phyloP scores from a whole-genome alignment of 495 filamentous ascomycete species.

The Bacidia rubella region DNA sequence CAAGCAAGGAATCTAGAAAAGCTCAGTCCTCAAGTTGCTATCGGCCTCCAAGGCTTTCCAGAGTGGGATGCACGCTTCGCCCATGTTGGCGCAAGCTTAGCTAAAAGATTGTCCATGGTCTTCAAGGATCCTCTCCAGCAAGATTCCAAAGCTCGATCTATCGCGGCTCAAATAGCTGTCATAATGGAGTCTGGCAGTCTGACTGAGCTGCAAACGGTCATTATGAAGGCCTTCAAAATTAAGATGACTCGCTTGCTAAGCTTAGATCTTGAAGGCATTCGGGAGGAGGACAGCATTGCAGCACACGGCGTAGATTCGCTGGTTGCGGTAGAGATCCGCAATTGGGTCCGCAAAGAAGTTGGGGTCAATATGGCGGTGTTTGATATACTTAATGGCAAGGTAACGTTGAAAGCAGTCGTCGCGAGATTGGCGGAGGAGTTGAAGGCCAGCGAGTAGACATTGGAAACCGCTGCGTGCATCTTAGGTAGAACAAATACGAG shows the following conservation, averaged over 20 bases:
- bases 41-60: not conserved
- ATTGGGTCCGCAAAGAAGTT: slow-evolving; percentile 21
- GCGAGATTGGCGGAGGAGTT: not conserved
- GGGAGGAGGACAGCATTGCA: slow-evolving; percentile 26
- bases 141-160: not conserved
- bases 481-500: too few species aligned
- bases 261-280: slow-evolving; percentile 22
- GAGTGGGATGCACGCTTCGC: not conserved
- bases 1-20: not conserved
- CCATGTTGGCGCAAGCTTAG: slow-evolving; percentile 1
- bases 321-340: slow-evolving; percentile 28
- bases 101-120: not conserved
- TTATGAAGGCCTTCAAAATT: not conserved
- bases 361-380: not conserved
- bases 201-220: not conserved
- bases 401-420: not conserved
- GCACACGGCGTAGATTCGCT: slow-evolving; percentile 32
- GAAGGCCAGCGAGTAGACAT: not conserved
- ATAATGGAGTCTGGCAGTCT: not conserved
- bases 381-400: slow-evolving; percentile 4
- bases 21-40: not conserved
- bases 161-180: slow-evolving; percentile 5
- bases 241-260: slow-evolving; percentile 20
- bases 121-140: too few species aligned
- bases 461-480: too few species aligned